Conservation (phyloP, 495 filamentous ascomycete species). For the Neurospora pannonica region DNA sequence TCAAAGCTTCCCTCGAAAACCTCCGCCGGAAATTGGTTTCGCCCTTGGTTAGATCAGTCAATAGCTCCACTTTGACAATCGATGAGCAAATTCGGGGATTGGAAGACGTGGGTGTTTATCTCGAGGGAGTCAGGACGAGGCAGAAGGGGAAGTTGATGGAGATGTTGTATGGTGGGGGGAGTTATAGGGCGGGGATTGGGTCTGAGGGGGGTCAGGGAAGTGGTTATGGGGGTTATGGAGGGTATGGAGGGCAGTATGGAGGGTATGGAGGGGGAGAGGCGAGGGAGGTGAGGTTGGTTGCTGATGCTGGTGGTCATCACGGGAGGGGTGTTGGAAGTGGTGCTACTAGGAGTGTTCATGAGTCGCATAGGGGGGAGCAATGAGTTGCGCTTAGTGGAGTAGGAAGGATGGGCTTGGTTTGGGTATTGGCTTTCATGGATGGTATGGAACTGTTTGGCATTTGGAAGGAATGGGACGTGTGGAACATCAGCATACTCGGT, state of each 20-base stretch:
- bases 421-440: neutral
- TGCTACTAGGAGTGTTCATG: neutral
- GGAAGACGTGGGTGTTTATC: constrained; percentile 65
- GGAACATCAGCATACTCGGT: neutral
- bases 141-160: constrained; percentile 82
- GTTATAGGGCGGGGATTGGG: neutral
- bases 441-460: neutral
- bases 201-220: neutral
- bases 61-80: constrained; percentile 56
- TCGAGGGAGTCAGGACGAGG: constrained; percentile 59
- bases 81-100: constrained; percentile 78
- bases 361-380: neutral
- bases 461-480: neutral
- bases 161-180: constrained; percentile 55
- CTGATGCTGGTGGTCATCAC: neutral
- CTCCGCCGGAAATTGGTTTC: constrained; percentile 69
- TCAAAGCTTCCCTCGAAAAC: constrained; percentile 74
- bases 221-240: neutral
- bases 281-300: constrained; percentile 5
- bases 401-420: too few relatives aligned
- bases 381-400: too few relatives aligned
- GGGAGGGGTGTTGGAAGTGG: neutral
- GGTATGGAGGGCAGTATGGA: neutral
- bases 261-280: neutral
- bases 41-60: constrained; percentile 64